Evolutionary conservation across 2,329 filamentous ascomycete species (phyloP), one percentile per base, ranked within the genome.

Genomic region (Hansfordia pulvinata): DNA sequence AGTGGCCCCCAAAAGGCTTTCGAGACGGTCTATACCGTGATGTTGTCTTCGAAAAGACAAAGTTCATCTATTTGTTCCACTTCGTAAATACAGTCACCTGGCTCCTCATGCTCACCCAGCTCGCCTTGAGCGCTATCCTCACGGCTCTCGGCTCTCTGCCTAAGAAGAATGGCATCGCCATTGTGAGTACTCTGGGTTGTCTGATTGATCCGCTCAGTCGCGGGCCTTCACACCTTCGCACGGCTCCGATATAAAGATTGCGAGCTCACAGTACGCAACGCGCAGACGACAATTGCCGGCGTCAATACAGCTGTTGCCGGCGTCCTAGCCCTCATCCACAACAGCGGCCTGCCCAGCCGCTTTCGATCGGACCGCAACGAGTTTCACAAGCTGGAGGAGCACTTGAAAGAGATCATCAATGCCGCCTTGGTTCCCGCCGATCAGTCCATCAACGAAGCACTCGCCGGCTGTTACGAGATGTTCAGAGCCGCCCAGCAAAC

Each of bases 341-440:
- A 68, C 38, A 66, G 60, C 31, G 64, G 64, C 2, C 39, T 69
- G 11, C 63, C 64, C 3, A 60, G 66, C 32, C 47, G 62, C 6
- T 66, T 66, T 35, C 53, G 62, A 16, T 56, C 55, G 26, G 53
- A 68, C 37, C 56, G 55, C 35, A 51, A 55, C 16, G 60, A 67
- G 38, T 67, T 65, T 37, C 50, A 52, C 27, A 51, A 56, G 20
- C 47, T 67, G 16, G 62, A 67, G 35, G 60, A 66, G 31, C 51
- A 58, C 35, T 51, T 69, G 38, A 61, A 60, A 38, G 53, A 59
- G 32, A 44, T 68, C 4, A 51, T 68, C 19, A 57, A 65, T 33
- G 60, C 56, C 2, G 49, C 54, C 19, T 52, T 68, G 14, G 54
- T 61, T 12, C 55, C 53, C 3, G 49, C 46, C 7, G 46, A 50